Base-by-base conservation (phyloP, 768 basidiomycete species). In the Mycena rosella region DNA sequence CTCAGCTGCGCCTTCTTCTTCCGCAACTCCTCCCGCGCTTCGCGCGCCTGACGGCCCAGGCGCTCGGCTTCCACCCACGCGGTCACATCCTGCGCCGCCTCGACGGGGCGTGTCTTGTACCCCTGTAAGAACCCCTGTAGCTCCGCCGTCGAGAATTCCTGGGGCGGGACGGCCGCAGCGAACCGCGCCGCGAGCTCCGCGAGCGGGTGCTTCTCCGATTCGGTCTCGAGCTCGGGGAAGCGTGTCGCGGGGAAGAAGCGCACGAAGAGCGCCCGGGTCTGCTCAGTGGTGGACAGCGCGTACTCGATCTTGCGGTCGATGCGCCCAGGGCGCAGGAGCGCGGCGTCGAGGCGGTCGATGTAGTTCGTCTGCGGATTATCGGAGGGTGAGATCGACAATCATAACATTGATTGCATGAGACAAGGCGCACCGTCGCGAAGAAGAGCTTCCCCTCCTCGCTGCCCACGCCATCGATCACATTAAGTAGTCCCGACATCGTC, bases 391-490 rank as follows among this genome's bases (percentile, higher is more conserved):
- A n/a, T 38, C 38, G 15, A 27, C 7, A 38, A 32, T 53, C n/a
- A 22, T 20, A 17, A 14, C 4, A 47, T 18, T 13, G 38, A 17
- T 42, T 38, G 15, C 11, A 51, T 22, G 42, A 29, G 36, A 52
- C 15, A 14, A 24, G 17, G 68, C 83, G 51, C 51, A 86, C 86
- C 13, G 89, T 90, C 0, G 87, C 87, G 61, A 90, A 89, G 69
- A 88, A 85, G 18, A 90, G 74, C 65, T 86, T 87, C 14, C 89
- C 89, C 72, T 89, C 88, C 67, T 89, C 87, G 72, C 87, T 87
- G 4, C 85, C 86, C 15, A 88, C 84, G 4, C 88, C 88, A 71
- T 90, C 88, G 24, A 89, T 11, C 32, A n/a, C n/a, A n/a, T n/a
- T n/a, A n/a, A n/a, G n/a, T 34, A 34, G 32, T 34, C 32, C 32